A percentile compares a stretch with the other conserved stretches of the same genome.
Evolutionary conservation across 768 basidiomycete species (phyloP).

Genomic region (Pisolithus sp.): DNA sequence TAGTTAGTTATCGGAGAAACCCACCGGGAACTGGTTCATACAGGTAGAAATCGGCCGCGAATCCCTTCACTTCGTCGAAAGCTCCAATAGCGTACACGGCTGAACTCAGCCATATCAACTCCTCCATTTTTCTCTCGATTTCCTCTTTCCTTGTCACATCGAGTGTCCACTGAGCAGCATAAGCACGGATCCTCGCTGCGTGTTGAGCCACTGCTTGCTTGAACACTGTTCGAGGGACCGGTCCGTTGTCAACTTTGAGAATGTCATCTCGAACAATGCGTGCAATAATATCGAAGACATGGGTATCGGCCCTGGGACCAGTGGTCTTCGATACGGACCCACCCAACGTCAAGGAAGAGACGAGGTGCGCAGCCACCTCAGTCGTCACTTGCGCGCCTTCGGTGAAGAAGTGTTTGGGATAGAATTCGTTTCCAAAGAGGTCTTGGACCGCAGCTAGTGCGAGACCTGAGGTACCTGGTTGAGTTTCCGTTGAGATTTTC

Average conservation of each 20-base stretch:
- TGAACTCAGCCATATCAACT: conserved; percentile 49
- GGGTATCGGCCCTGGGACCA: conserved; percentile 1
- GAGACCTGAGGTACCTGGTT: conserved; percentile 14
- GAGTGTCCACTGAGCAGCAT: conserved; percentile 39
- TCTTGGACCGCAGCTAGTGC: conserved; percentile 18
- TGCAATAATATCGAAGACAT: conserved; percentile 46
- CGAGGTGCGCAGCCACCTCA: too few species aligned
- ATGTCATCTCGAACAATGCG: conserved; percentile 44
- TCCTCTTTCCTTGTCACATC: conserved; percentile 30
- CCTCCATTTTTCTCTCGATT: conserved; percentile 53
- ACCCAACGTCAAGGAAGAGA: too few species aligned
- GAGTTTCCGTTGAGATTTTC: neutral
- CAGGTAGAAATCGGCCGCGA: conserved; percentile 41
- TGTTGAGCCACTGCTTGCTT: neutral
- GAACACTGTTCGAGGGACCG: conserved; percentile 17
- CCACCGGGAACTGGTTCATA: conserved; percentile 17
- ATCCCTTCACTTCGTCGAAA: conserved; percentile 47
- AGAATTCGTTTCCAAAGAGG: conserved; percentile 32
- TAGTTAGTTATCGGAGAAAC: neutral
- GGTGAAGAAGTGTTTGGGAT: conserved; percentile 8
- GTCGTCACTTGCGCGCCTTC: too few species aligned
- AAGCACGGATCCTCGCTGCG: neutral
- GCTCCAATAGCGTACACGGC: conserved; percentile 53
- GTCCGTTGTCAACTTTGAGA: conserved; percentile 12
- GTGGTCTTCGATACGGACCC: too few species aligned